Evolutionary conservation across 345 rosid species (phyloP), one percentile per base, ranked within the genome.

Genomic region (Lepidium africanum): DNA sequence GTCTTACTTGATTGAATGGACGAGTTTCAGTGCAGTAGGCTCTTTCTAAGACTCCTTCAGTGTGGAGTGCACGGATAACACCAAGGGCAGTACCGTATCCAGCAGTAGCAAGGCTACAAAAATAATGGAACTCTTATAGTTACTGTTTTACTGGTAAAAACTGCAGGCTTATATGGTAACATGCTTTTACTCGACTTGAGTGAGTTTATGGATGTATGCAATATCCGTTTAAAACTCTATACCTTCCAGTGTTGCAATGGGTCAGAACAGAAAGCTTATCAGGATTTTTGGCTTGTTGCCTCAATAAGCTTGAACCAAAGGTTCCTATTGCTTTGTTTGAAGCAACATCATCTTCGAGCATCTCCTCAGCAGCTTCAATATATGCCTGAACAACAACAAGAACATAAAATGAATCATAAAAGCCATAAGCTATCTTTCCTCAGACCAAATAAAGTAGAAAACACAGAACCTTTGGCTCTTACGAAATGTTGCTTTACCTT

Each of bases 221-320:
- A 3, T 35, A 21, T 58, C 32, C 3, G 48, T 27, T 13, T 36
- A 23, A 56, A 67, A 5, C 0, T 3, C 23, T 21, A 50, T 59
- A 92, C 97, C 97, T 93, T 73, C 97, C 97, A 35, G 99, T 94
- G 71, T 94, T 94, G 87, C 99, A 94, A 81, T 91, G 99, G 47
- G 99, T 94, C 67, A 94, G 71, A 72, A 94, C 79, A 39, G 86
- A 86, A 40, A 91, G 77, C 76, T 67, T 79, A 10, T 73, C 64
- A 5, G 33, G 33, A 65, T 78, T 75, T 30, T 80, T 77, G 68
- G 71, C 69, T 17, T 78, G 83, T 21, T 79, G 68, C 72, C 71
- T 79, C 70, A 94, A 53, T 59, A 86, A 82, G 63, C 65, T 76
- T 13, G 90, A 88, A 62, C 99, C 99, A 64, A 73, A 75, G 37